Conservation (phyloP, 345 rosid genomes). For the Lepidium aucheri region DNA sequence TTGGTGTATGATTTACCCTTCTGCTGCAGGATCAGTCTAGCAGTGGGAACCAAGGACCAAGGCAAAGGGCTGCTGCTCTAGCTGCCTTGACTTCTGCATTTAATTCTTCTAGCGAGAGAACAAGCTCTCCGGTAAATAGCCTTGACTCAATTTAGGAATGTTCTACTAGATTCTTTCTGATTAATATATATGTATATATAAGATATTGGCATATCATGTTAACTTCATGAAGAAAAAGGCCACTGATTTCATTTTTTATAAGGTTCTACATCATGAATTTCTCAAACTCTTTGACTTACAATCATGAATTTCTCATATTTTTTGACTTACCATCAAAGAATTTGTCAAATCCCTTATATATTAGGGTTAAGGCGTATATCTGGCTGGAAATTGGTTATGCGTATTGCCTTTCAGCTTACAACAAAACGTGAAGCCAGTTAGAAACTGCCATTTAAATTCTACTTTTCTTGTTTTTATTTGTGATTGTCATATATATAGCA, state of each 20-base stretch:
- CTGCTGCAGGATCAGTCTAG: slow-evolving; percentile 29
- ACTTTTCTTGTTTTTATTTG: not conserved
- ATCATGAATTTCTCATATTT: not conserved
- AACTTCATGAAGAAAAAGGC: not conserved
- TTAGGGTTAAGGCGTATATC: not conserved
- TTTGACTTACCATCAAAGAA: not conserved
- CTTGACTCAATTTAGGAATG: not conserved
- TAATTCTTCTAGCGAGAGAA: slow-evolving; percentile 52
- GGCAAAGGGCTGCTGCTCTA: slow-evolving; percentile 95
- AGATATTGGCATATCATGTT: not conserved
- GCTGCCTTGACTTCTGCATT: slow-evolving; percentile 92
- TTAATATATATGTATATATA: not conserved
- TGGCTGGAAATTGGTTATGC: not conserved
- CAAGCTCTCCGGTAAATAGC: slow-evolving; percentile 41
- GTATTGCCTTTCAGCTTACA: not conserved
- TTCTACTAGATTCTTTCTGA: not conserved
- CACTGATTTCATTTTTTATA: not conserved
- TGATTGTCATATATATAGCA: not conserved
- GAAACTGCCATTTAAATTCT: not conserved
- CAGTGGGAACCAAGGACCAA: slow-evolving; percentile 71
- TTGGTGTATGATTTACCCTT: not conserved
- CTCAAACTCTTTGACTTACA: too few species aligned
- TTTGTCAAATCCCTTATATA: not conserved
- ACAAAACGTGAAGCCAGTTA: not conserved
- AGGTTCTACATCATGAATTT: not conserved